These are phyloP conservation scores for Candida alai DNA, from an alignment of 805 yeast species.

Conservation along the genomic window DNA sequence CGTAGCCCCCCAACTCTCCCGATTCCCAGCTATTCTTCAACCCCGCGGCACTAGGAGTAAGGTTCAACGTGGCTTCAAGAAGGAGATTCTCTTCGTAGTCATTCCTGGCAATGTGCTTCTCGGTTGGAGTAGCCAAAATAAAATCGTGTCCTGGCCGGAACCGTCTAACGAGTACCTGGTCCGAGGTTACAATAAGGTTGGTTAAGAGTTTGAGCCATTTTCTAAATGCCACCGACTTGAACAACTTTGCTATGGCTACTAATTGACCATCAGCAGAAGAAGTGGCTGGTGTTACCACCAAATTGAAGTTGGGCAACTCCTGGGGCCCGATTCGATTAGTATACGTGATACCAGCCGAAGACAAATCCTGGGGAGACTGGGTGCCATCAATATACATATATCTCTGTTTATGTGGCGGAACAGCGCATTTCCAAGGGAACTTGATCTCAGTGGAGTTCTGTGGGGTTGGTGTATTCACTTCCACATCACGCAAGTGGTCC, in stretches of 20 bases:
- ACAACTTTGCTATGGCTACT: slow-evolving; percentile 51
- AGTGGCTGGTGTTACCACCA: slow-evolving; percentile 16
- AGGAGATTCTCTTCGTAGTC: slow-evolving; percentile 39
- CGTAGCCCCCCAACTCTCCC: slow-evolving; percentile 95
- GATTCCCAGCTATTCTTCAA: slow-evolving; percentile 77
- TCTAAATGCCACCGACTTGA: slow-evolving; percentile 58
- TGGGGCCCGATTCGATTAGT: slow-evolving; percentile 39
- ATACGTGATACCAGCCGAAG: slow-evolving; percentile 27
- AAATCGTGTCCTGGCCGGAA: slow-evolving; percentile 96
- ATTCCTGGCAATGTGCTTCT: slow-evolving; percentile 32
- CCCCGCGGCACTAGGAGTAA: slow-evolving; percentile 61
- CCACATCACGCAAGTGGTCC: slow-evolving; percentile 49
- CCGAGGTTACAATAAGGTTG: slow-evolving; percentile 55
- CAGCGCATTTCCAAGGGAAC: slow-evolving; percentile 84
- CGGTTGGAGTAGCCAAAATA: slow-evolving; percentile 75
- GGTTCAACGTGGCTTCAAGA: slow-evolving; percentile 74
- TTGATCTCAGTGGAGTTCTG: slow-evolving; percentile 47
- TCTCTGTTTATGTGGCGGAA: slow-evolving; percentile 92
- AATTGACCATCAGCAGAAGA: slow-evolving; percentile 37
- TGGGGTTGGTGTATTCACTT: slow-evolving; percentile 63
- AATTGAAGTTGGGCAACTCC: slow-evolving; percentile 54
- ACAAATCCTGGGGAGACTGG: slow-evolving; percentile 27
- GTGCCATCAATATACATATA: slow-evolving; percentile 77
- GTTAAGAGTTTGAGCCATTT: slow-evolving; percentile 69
- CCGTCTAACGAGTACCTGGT: slow-evolving; percentile 71